Evolutionary conservation across 2,329 filamentous ascomycete genomes (phyloP), one percentile per base, ranked within the genome.

Genomic region (Colletotrichum orbiculare): DNA sequence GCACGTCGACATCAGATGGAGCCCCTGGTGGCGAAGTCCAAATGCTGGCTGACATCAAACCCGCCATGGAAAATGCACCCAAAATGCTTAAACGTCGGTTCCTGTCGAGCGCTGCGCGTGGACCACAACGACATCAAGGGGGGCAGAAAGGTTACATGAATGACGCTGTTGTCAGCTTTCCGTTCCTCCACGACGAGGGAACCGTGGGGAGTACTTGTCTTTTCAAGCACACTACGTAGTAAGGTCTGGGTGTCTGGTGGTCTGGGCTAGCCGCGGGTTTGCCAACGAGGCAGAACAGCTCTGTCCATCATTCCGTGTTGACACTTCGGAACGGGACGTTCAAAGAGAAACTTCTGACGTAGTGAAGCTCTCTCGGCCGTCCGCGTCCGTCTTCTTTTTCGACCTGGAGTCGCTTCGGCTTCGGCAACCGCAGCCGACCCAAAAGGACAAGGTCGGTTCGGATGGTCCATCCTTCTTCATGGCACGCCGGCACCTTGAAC

Each of bases 101-200:
- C 50, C 46, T 50, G 15, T 37, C 25, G 4, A 25, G 58, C 38
- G 37, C 15, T 52, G 39, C 39, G 39, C 41, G 33, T 25, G 38
- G 33, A 37, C 34, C 12, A 52, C 35, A 52, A 37, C 46, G 37
- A 34, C 8, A 49, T 42, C 17, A 25, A 42, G 35, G 49, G 25
- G 25, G 25, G 6, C 6, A 33, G n/a, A 46, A 39, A 45, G 47
- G 60, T 66, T 64, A 54, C 64, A 64, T 64, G 64, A 59, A 66
- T 66, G 64, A 66, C 64, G 64, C 64, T 35, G 25, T n/a, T 66
- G 37, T 54, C 63, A 62, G 52, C 63, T 43, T 57, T 35, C 37
- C 37, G 37, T 25, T 41, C 15, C 15, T 41, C 45, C 46, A 35
- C 38, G 25, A 42, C 46, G 41, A 48, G 47, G 39, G 38, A 53